These are phyloP conservation scores for Fusarium falciforme DNA, from an alignment of 2,329 filamentous ascomycete genomes.

Conservation along the genomic window DNA sequence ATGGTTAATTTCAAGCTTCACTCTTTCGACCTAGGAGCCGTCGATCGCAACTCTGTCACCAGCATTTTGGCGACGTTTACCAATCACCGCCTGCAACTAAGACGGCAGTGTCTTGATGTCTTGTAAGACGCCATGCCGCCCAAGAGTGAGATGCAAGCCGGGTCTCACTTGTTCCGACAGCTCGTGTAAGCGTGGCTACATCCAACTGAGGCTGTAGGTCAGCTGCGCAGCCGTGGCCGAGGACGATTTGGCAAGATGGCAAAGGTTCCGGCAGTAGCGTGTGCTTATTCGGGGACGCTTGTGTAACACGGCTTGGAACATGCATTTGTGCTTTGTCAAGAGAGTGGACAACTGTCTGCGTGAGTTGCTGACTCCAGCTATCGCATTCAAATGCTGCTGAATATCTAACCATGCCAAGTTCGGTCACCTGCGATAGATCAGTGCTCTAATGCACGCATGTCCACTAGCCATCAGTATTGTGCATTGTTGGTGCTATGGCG, in stretches of 20 bases:
- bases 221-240: background rate
- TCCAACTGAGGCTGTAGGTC: constrained; percentile 6
- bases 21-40: background rate
- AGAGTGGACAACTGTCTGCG: background rate
- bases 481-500: too few species aligned
- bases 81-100: constrained; percentile 1
- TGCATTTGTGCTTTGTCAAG: background rate
- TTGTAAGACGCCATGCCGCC: constrained; percentile 15
- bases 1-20: constrained; percentile 5
- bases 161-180: constrained; percentile 19
- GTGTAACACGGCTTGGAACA: background rate
- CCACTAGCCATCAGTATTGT: background rate
- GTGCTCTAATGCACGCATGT: background rate
- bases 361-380: background rate
- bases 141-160: constrained; percentile 6
- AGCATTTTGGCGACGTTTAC: background rate
- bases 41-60: constrained; percentile 15
- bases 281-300: background rate
- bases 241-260: background rate
- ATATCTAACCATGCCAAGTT: background rate
- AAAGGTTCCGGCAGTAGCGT: background rate
- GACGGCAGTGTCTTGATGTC: background rate
- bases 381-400: background rate
- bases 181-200: background rate
- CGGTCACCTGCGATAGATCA: background rate